Evolutionary conservation across 2,329 filamentous ascomycete species (phyloP).

Genomic region (Xylariomycetidae sp.): DNA sequence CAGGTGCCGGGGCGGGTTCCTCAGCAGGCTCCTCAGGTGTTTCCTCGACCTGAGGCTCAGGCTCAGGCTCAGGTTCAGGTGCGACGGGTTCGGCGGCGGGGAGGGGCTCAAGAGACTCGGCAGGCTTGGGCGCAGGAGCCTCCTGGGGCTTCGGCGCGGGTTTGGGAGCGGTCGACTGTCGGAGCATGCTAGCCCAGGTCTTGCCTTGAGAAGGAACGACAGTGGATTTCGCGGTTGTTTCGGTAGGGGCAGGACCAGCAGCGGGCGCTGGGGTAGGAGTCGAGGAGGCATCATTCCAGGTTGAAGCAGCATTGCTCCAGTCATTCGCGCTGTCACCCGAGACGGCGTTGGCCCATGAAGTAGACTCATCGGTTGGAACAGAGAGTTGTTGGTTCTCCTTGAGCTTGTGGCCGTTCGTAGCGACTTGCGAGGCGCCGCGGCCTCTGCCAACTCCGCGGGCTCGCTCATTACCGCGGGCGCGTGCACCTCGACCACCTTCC

Average conservation of each 20-base stretch:
- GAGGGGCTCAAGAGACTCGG: constrained; percentile 40
- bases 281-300: constrained; percentile 32
- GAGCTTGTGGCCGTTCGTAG: constrained; percentile 56
- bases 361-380: constrained; percentile 64
- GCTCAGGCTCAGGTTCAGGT: constrained; percentile 34
- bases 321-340: constrained; percentile 33
- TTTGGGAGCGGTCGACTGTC: constrained; percentile 52
- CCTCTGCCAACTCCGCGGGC: constrained; percentile 57
- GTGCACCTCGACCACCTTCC: constrained; percentile 29
- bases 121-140: constrained; percentile 38
- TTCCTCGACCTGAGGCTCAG: constrained; percentile 31
- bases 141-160: constrained; percentile 50
- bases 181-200: constrained; percentile 74
- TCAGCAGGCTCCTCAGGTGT: constrained; percentile 27
- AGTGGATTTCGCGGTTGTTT: constrained; percentile 22
- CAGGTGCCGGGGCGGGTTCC: constrained; percentile 20
- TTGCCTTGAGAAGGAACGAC: constrained; percentile 39
- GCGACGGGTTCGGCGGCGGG: constrained; percentile 35
- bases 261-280: constrained; percentile 30
- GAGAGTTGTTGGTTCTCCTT: constrained; percentile 53
- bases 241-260: constrained; percentile 30
- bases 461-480: constrained; percentile 46
- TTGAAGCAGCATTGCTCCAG: constrained; percentile 31
- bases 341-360: constrained; percentile 50
- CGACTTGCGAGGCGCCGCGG: constrained; percentile 53